Evolutionary conservation across 345 rosid species (phyloP).

Genomic region (Lagerstroemia speciosa): DNA sequence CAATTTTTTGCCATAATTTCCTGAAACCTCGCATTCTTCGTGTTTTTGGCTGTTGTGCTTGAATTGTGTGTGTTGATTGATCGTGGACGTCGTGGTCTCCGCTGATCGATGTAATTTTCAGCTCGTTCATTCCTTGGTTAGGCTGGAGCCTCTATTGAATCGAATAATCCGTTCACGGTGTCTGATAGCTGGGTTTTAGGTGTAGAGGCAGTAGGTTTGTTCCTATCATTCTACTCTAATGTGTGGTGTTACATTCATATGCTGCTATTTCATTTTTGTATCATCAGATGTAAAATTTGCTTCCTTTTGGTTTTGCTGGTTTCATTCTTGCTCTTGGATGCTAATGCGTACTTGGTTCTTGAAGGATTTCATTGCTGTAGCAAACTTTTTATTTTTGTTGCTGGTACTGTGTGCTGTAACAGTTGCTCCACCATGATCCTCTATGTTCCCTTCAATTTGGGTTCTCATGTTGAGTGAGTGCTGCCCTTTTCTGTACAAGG

Average conservation of each 20-base stretch:
- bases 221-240: background rate
- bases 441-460: background rate
- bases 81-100: background rate
- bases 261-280: too few relatives aligned
- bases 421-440: background rate
- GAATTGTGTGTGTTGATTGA: background rate
- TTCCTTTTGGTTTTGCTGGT: background rate
- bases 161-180: background rate
- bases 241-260: background rate
- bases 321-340: background rate
- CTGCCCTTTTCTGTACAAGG: background rate
- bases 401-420: background rate
- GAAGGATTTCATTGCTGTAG: background rate
- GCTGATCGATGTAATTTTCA: background rate
- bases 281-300: background rate
- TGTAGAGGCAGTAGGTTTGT: background rate
- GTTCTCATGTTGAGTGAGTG: too few relatives aligned
- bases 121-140: background rate
- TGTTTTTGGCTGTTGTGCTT: background rate
- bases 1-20: background rate
- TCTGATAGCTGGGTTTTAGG: background rate
- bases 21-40: background rate
- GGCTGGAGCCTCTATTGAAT: background rate
- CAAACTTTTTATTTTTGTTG: background rate
- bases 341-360: background rate